Evolutionary conservation across 176 grass and related monocot genomes (phyloP).

Genomic region (Rhynchospora tenuis): DNA sequence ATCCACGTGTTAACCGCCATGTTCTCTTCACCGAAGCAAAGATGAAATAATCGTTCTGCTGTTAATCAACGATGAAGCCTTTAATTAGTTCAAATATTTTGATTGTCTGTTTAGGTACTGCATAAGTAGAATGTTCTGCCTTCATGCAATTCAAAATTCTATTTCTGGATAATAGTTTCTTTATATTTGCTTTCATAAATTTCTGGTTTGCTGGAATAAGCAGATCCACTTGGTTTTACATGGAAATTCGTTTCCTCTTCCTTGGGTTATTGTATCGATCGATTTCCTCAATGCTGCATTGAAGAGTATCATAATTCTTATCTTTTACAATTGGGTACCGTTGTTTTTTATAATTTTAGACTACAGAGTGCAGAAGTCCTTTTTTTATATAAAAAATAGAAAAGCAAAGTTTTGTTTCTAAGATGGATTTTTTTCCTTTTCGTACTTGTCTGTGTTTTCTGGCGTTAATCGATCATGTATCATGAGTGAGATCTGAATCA

Average conservation of each 20-base stretch:
- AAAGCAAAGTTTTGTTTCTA: neutral
- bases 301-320: neutral
- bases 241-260: neutral
- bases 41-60: slow-evolving; percentile 40
- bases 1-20: slow-evolving; percentile 58
- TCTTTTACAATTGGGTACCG: neutral
- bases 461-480: neutral
- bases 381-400: neutral
- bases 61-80: neutral
- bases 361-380: no score
- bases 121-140: neutral
- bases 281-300: neutral
- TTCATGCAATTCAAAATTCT: neutral
- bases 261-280: neutral
- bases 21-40: slow-evolving; percentile 71
- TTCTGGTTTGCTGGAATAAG: neutral
- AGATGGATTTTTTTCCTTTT: neutral
- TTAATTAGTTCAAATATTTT: neutral
- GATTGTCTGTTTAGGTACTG: neutral
- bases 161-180: neutral
- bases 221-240: neutral
- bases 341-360: neutral
- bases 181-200: neutral
- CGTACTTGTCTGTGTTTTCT: neutral
- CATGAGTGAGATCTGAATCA: no score